Percentiles rank a stretch among this genome's conserved stretches.
Evolutionary conservation across 306 rosid species (phyloP).

Genomic region (Lathyrus oleraceus): DNA sequence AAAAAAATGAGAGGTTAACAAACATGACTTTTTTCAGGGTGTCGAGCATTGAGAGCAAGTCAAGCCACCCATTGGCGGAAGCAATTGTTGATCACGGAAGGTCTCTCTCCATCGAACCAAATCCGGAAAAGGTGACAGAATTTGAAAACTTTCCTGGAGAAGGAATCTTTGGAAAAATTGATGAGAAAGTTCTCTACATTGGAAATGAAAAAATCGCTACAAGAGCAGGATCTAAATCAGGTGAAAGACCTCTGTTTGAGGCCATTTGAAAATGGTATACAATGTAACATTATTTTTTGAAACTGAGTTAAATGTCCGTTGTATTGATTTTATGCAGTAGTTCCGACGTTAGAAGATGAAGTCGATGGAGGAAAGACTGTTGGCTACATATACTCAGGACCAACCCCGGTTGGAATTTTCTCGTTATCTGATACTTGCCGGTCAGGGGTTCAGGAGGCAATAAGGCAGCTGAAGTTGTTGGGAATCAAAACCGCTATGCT

Average conservation of each 20-base stretch:
- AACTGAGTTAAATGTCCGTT: slow-evolving; percentile 22
- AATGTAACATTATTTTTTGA: background rate
- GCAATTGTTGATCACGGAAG: slow-evolving; percentile 81
- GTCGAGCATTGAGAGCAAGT: slow-evolving; percentile 89
- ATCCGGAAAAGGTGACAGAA: slow-evolving; percentile 71
- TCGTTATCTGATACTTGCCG: slow-evolving; percentile 78
- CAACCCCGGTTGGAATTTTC: slow-evolving; percentile 59
- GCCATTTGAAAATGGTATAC: slow-evolving; percentile 2
- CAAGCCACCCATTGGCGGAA: slow-evolving; percentile 94
- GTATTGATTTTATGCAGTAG: slow-evolving; percentile 41
- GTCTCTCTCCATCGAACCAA: slow-evolving; percentile 67
- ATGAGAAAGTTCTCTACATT: slow-evolving; percentile 62
- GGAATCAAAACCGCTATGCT: slow-evolving; percentile 89
- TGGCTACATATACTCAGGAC: slow-evolving; percentile 70
- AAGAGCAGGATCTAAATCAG: slow-evolving; percentile 67
- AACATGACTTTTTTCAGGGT: slow-evolving; percentile 61
- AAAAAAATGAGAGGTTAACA: background rate
- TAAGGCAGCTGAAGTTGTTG: slow-evolving; percentile 56
- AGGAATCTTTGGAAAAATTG: slow-evolving; percentile 79
- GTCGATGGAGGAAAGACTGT: slow-evolving; percentile 62
- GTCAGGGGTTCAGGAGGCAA: slow-evolving; percentile 70
- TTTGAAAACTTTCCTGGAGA: slow-evolving; percentile 87
- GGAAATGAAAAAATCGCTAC: slow-evolving; percentile 69
- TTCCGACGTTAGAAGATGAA: slow-evolving; percentile 58
- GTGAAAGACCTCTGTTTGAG: slow-evolving; percentile 39